Percentiles rank a stretch among this genome's conserved stretches.
Conservation (phyloP, 305 asterid species). For the Plantago coronopus region DNA sequence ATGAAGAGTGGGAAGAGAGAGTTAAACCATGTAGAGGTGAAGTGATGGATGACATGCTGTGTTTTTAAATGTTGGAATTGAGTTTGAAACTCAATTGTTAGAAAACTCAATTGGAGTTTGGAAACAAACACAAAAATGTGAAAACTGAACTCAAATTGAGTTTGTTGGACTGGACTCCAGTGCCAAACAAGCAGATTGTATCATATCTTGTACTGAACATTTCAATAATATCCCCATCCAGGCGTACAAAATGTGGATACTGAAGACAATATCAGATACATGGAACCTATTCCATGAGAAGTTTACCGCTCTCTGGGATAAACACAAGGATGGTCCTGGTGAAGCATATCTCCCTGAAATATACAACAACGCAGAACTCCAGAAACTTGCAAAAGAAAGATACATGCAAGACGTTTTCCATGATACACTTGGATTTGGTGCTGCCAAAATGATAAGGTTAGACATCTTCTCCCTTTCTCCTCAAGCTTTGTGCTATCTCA, state of each 20-base stretch:
- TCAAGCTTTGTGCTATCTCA: constrained; percentile 12
- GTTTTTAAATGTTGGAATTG: too few relatives aligned
- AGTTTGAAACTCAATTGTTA: too few relatives aligned
- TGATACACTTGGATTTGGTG: constrained; percentile 83
- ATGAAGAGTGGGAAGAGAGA: too few relatives aligned
- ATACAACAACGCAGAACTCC: constrained; percentile 66
- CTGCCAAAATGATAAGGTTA: constrained; percentile 96
- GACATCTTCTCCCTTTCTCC: constrained; percentile 14
- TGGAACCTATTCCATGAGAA: constrained; percentile 80
- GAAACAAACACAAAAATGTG: too few relatives aligned
- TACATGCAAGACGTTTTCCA: constrained; percentile 76
- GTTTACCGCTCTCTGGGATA: constrained; percentile 84
- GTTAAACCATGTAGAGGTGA: too few relatives aligned
- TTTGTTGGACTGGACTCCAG: too few relatives aligned
- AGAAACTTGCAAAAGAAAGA: constrained; percentile 45
- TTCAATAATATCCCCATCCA: constrained; percentile 24
- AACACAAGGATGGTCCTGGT: constrained; percentile 85
- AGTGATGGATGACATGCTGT: too few relatives aligned
- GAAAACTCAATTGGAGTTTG: too few relatives aligned
- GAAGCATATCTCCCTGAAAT: constrained; percentile 88
- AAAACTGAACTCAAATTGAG: too few relatives aligned
- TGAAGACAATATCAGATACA: constrained; percentile 72
- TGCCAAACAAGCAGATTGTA: too few relatives aligned
- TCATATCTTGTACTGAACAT: too few relatives aligned
- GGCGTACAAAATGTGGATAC: constrained; percentile 75